These are phyloP conservation scores for Allantophomopsis lycopodina DNA, from an alignment of 2,329 filamentous ascomycete species.

Conservation along the genomic window DNA sequence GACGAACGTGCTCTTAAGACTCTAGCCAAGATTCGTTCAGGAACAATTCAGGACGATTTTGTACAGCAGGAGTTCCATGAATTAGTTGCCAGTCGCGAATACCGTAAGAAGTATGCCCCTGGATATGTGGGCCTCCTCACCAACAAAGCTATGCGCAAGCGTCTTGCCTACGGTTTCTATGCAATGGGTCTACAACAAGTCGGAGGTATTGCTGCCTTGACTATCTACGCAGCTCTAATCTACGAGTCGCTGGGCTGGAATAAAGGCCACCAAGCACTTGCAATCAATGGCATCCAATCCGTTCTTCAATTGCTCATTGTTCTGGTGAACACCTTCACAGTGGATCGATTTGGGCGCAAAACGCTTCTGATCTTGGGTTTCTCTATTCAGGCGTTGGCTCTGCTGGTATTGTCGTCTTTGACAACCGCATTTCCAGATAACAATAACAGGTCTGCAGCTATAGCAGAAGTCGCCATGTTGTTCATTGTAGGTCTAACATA, in stretches of 20 bases:
- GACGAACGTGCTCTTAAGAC: constrained; percentile 16
- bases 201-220: constrained; percentile 19
- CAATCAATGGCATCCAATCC: constrained; percentile 24
- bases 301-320: constrained; percentile 23
- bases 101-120: constrained; percentile 16
- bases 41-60: constrained; percentile 15
- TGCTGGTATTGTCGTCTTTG: constrained; percentile 22
- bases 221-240: constrained; percentile 24
- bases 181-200: constrained; percentile 19
- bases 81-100: constrained; percentile 20
- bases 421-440: constrained; percentile 23
- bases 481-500: constrained; percentile 28
- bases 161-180: constrained; percentile 22
- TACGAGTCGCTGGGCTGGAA: constrained; percentile 24
- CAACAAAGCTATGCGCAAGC: constrained; percentile 20
- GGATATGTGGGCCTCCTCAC: constrained; percentile 21
- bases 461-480: constrained; percentile 25
- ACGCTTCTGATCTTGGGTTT: constrained; percentile 21
- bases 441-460: constrained; percentile 21
- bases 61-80: constrained; percentile 23
- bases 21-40: constrained; percentile 19
- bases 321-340: constrained; percentile 24
- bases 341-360: constrained; percentile 21
- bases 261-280: constrained; percentile 19
- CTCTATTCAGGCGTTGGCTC: constrained; percentile 20